Evolutionary conservation across 805 yeast species (phyloP), one percentile per base, ranked within the genome.

Genomic region (Teunomyces barrocoloradensis): DNA sequence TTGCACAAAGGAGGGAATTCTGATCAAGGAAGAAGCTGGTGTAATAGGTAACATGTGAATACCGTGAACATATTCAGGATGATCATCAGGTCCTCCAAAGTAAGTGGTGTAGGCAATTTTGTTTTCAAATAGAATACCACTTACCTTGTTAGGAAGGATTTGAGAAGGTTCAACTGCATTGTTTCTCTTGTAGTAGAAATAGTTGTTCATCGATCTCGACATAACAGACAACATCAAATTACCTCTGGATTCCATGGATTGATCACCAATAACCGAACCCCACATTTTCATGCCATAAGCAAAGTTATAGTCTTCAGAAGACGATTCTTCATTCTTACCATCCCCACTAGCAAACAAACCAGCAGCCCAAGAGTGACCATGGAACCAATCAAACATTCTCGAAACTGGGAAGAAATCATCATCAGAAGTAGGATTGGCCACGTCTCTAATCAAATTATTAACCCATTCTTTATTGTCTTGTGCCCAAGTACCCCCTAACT

Each of bases 401-500:
- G 53, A 56, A 4, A 57, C 61, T 4, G 65, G 64, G 55, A 54
- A 60, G 48, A 48, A 53, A 2, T 45, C 11, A 48, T 60, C 65
- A 4, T 42, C 37, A 6, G 43, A 30, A 13, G 55, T 48, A 27
- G 64, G 65, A 45, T 58, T 60, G 21, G 63, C 63, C 17, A 58
- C 64, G 25, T 60, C 65, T 49, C 61, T 56, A 17, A 60, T 54
- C 53, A 59, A 57, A 1, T 53, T 40, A 44, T 58, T 57, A 42
- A 60, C 53, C 56, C 60, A 59, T 20, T 52, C 60, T 49, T 54
- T 51, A 45, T 59, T 56, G 23, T 58, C 58, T 25, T 43, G 51
- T 5, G 81, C 73, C 87, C 88, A 84, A 6, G 73, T 60, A 41
- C 82, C 82, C 18, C 79, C 80, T 63, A 45, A 69, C 50, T 50